Evolutionary conservation across 116 monocot genomes (phyloP).

Genomic region (Phalaenopsis hybrid): DNA sequence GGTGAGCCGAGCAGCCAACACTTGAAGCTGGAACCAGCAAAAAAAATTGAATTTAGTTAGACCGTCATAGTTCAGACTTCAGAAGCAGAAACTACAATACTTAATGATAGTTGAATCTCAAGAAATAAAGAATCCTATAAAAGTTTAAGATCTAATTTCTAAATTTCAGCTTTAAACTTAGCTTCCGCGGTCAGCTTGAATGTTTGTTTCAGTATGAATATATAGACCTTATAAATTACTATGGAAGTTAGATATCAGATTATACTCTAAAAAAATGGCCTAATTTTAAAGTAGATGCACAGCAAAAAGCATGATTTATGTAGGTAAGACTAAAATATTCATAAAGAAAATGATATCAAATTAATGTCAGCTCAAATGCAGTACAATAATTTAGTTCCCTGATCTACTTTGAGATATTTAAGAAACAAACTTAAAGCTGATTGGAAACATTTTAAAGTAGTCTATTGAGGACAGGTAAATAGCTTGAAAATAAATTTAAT

Average conservation of each 20-base stretch:
- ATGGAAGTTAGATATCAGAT: background rate
- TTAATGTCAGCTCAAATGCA: background rate
- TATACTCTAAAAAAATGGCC: background rate
- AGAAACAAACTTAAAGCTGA: too few relatives aligned
- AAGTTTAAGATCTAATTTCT: background rate
- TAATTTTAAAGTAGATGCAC: background rate
- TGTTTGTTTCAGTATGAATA: background rate
- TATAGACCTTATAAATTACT: background rate
- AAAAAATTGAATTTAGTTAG: background rate
- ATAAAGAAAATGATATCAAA: background rate
- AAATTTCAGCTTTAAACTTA: background rate
- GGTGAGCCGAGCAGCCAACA: conserved; percentile 39
- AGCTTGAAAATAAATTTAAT: too few relatives aligned
- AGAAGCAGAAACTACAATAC: background rate
- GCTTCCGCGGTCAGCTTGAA: background rate
- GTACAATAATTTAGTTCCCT: background rate
- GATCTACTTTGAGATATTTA: too few relatives aligned
- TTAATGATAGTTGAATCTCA: background rate
- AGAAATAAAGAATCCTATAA: background rate
- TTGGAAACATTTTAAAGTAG: too few relatives aligned
- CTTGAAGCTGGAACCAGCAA: conserved; percentile 48
- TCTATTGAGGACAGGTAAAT: too few relatives aligned
- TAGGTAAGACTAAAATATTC: background rate
- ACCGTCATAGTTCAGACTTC: background rate
- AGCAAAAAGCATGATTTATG: background rate